phyloP scores from a whole-genome alignment of 2,329 filamentous ascomycete species.

The Moelleriella libera region DNA sequence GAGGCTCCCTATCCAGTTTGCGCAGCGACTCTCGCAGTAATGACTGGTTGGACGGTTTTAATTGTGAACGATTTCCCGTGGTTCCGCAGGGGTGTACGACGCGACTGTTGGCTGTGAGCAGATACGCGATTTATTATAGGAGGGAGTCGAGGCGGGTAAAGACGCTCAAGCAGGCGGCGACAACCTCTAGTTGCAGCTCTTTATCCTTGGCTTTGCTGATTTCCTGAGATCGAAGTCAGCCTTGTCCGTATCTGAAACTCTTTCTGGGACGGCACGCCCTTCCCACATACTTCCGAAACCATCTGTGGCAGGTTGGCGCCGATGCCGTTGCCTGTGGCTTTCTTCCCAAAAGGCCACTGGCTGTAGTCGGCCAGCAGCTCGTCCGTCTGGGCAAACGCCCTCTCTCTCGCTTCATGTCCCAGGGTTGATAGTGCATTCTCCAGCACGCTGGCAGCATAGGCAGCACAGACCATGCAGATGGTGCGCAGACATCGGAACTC shows the following conservation, averaged over 20 bases:
- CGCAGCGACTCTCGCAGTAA: too few relatives aligned
- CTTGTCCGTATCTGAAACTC: neutral
- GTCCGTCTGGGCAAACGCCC: conserved; percentile 93
- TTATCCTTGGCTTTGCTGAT: conserved; percentile 77
- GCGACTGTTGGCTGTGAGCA: neutral
- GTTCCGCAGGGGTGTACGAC: neutral
- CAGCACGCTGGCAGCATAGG: conserved; percentile 93
- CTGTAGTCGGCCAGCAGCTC: conserved; percentile 92
- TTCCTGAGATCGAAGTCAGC: conserved; percentile 34
- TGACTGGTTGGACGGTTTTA: too few relatives aligned
- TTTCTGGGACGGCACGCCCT: too few relatives aligned
- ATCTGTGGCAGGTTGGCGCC: conserved; percentile 85
- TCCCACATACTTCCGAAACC: conserved; percentile 49
- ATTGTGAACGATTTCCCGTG: too few relatives aligned
- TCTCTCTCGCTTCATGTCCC: conserved; percentile 84
- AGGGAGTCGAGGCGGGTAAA: conserved; percentile 96
- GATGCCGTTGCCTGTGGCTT: conserved; percentile 66
- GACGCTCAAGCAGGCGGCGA: conserved; percentile 90
- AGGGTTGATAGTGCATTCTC: conserved; percentile 94
- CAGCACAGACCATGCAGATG: conserved; percentile 91
- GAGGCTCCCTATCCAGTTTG: too few relatives aligned
- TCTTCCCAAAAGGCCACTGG: conserved; percentile 89
- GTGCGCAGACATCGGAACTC: conserved; percentile 90
- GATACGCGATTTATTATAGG: conserved; percentile 38
- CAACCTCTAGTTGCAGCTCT: conserved; percentile 92